Base-by-base conservation (phyloP, 495 filamentous ascomycete genomes). In the Podospora appendiculata region DNA sequence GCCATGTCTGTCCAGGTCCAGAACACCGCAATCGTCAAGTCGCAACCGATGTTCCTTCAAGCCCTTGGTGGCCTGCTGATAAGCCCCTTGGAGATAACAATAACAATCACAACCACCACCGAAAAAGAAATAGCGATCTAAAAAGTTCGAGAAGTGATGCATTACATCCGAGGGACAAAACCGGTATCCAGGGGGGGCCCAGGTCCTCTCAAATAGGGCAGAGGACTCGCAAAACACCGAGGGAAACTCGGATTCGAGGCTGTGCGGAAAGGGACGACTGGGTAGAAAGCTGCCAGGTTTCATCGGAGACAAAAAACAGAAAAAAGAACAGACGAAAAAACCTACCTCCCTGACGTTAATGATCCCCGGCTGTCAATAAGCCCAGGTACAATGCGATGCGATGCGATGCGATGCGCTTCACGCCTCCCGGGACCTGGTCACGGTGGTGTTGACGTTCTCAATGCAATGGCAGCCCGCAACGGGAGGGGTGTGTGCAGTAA, bases 331-430 rank as follows among this genome's bases (percentile, higher is more conserved):
- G 36, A 46, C 44, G 36, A 41, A 35, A 45, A 34, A 13, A 6
- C 16, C 12, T 12, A 45, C 62, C 41, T 60, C 60, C 62, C 54
- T 63, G 53, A 35, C 44, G 45, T 18, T 38, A 42, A 40, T 54
- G 52, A 59, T 58, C 49, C 47, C 42, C 49, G 55, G 49, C 41
- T 56, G 19, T 48, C 19, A 41, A 48, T 32, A 41, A 25, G 25
- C 25, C 25, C 25, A 25, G 25, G 25, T 25, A 5, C 25, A 25
- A 25, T 5, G 25, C 53, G 57, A 58, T 54, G 54, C 48, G 50
- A 25, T 5, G 25, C 53, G 57, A 58, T 54, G 54, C 48, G 50
- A 57, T 41, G 47, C 36, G 19, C 35, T 43, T 48, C 36, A 13
- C 33, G 43, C 44, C 33, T 25, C 25, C 25, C 25, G 2, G 5